Conservation (phyloP, 176 grass and related monocot genomes). For the Dendrocalamus sinicus region DNA sequence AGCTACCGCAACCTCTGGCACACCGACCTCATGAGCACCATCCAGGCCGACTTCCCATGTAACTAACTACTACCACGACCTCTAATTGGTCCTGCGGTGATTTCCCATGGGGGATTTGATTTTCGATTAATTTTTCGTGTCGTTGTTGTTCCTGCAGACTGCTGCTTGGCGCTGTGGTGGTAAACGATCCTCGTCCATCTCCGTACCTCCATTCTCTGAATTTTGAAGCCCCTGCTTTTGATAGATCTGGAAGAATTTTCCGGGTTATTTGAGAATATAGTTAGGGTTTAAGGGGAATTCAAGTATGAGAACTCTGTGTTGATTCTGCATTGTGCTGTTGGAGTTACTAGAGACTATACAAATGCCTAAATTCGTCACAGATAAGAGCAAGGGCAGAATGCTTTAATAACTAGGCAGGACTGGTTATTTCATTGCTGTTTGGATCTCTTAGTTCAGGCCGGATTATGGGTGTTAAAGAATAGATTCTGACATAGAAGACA, state of each 20-base stretch:
- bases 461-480: neutral
- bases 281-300: constrained; percentile 25
- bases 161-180: constrained; percentile 92
- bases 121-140: neutral
- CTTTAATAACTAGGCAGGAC: neutral
- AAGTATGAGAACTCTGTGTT: neutral
- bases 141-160: constrained; percentile 58
- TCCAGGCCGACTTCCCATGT: constrained; percentile 86
- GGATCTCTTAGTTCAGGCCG: neutral
- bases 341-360: neutral
- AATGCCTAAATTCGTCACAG: neutral
- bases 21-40: constrained; percentile 77
- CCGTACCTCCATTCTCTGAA: neutral
- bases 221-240: neutral
- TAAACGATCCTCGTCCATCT: constrained; percentile 44
- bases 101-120: neutral
- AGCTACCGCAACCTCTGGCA: constrained; percentile 95
- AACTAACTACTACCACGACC: neutral
- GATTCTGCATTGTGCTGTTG: neutral
- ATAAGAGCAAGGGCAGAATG: neutral
- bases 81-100: neutral
- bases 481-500: neutral
- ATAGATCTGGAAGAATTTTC: constrained; percentile 26
- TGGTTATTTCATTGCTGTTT: neutral
- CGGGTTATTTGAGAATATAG: neutral